phyloP scores from a whole-genome alignment of 352 stramenopile species.

The Globisporangium lucens region DNA sequence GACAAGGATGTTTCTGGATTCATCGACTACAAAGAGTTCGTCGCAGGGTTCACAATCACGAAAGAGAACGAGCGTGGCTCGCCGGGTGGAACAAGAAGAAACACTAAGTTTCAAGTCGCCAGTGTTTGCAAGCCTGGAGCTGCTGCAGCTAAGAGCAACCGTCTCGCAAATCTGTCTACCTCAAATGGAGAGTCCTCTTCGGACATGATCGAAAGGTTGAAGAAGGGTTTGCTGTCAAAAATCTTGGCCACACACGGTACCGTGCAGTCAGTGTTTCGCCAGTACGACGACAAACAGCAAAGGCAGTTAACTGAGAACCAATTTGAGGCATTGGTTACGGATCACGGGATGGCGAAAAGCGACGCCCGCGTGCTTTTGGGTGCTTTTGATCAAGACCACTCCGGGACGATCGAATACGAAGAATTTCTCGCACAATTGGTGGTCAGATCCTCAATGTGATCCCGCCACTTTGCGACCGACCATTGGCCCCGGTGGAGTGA shows the following conservation, averaged over 20 bases:
- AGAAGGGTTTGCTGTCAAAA: slow-evolving; percentile 40
- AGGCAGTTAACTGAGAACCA: slow-evolving; percentile 34
- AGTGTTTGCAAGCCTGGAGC: slow-evolving; percentile 10
- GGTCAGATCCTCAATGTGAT: slow-evolving; percentile 17
- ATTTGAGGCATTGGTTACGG: slow-evolving; percentile 41
- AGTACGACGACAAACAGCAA: slow-evolving; percentile 43
- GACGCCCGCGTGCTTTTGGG: slow-evolving; percentile 32
- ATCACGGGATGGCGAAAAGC: slow-evolving; percentile 29
- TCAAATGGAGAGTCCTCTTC: background rate
- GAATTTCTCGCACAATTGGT: slow-evolving; percentile 49
- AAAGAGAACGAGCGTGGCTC: slow-evolving; percentile 25
- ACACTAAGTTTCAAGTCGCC: slow-evolving; percentile 20
- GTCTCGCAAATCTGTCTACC: background rate
- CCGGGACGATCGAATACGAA: slow-evolving; percentile 55
- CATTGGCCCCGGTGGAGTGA: background rate
- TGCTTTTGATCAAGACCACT: slow-evolving; percentile 42
- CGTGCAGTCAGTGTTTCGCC: slow-evolving; percentile 47
- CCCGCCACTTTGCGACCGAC: background rate
- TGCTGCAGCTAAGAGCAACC: slow-evolving; percentile 15
- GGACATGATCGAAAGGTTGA: slow-evolving; percentile 32
- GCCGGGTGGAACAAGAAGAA: slow-evolving; percentile 13
- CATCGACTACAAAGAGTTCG: slow-evolving; percentile 76
- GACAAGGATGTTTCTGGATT: slow-evolving; percentile 62
- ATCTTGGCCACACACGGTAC: slow-evolving; percentile 42
- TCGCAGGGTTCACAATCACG: slow-evolving; percentile 34